Evolutionary conservation across 2,329 filamentous ascomycete species (phyloP).

Genomic region (Westerdykella aurantiaca): DNA sequence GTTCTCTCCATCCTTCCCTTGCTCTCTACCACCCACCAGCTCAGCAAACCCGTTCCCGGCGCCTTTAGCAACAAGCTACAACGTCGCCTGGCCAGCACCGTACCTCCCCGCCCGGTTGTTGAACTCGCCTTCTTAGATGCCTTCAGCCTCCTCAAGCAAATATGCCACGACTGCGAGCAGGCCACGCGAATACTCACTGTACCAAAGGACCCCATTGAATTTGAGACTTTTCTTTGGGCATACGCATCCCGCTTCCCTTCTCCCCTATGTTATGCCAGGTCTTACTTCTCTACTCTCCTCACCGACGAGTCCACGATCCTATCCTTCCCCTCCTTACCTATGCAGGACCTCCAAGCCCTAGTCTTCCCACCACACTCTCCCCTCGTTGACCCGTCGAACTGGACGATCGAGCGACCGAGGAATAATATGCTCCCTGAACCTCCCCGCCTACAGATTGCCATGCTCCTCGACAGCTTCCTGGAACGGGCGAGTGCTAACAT

Average conservation of each 20-base stretch:
- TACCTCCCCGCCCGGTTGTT: conserved; percentile 86
- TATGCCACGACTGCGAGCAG: conserved; percentile 68
- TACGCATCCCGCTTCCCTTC: conserved; percentile 77
- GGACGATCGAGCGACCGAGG: conserved; percentile 58
- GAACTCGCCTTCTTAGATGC: conserved; percentile 68
- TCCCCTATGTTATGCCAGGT: conserved; percentile 76
- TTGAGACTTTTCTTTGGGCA: conserved; percentile 61
- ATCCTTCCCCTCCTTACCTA: conserved; percentile 67
- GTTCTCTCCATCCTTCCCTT: conserved; percentile 42
- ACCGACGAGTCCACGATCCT: conserved; percentile 61
- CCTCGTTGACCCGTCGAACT: conserved; percentile 67
- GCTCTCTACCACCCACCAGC: conserved; percentile 54
- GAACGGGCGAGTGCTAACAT: conserved; percentile 60
- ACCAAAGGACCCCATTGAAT: conserved; percentile 29
- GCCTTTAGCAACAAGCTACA: conserved; percentile 89
- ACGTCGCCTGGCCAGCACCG: conserved; percentile 84
- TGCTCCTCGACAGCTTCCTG: conserved; percentile 53
- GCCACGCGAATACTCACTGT: conserved; percentile 31
- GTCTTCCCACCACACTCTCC: conserved; percentile 62
- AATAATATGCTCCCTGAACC: conserved; percentile 55
- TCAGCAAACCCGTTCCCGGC: conserved; percentile 63
- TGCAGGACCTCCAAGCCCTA: conserved; percentile 73
- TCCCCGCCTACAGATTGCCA: conserved; percentile 64
- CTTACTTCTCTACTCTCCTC: conserved; percentile 69
- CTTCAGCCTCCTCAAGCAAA: conserved; percentile 59